Conservation (phyloP, 2,329 filamentous ascomycete species). For the Hypomyces rosellus region DNA sequence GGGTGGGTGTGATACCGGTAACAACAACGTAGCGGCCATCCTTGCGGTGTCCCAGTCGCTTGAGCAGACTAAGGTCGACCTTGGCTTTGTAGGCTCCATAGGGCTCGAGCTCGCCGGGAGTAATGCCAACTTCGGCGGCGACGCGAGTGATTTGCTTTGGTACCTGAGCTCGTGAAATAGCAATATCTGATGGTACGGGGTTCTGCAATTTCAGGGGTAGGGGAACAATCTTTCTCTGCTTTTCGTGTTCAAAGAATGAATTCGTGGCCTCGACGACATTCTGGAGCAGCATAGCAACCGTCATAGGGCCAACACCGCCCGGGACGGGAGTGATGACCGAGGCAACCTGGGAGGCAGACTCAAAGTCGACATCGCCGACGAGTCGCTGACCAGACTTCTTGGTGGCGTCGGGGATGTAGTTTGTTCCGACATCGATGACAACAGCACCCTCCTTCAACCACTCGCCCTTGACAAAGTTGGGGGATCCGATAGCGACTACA, state of each 20-base stretch:
- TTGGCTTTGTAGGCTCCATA: constrained; percentile 97
- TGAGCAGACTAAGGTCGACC: constrained; percentile 74
- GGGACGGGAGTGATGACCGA: constrained; percentile 94
- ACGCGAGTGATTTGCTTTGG: constrained; percentile 88
- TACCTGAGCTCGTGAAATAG: constrained; percentile 77
- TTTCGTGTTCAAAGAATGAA: constrained; percentile 75
- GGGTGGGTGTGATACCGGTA: constrained; percentile 93
- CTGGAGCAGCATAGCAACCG: constrained; percentile 93
- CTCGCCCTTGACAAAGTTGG: constrained; percentile 85
- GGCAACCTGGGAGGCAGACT: constrained; percentile 75
- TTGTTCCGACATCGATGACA: constrained; percentile 96
- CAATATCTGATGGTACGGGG: constrained; percentile 94
- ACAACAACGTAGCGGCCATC: constrained; percentile 91
- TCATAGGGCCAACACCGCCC: constrained; percentile 97
- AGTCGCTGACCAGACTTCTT: constrained; percentile 91
- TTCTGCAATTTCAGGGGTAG: constrained; percentile 72
- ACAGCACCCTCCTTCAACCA: constrained; percentile 95
- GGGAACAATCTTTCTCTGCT: constrained; percentile 70
- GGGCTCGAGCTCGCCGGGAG: constrained; percentile 82
- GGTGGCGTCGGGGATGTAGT: constrained; percentile 81
- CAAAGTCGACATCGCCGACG: constrained; percentile 92
- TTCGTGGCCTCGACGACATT: constrained; percentile 88
- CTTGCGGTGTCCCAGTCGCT: constrained; percentile 77
- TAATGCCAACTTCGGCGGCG: constrained; percentile 81
- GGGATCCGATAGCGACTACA: constrained; percentile 83